Conservation (phyloP, 495 filamentous ascomycete genomes). For the Talaromyces thailandensis region DNA sequence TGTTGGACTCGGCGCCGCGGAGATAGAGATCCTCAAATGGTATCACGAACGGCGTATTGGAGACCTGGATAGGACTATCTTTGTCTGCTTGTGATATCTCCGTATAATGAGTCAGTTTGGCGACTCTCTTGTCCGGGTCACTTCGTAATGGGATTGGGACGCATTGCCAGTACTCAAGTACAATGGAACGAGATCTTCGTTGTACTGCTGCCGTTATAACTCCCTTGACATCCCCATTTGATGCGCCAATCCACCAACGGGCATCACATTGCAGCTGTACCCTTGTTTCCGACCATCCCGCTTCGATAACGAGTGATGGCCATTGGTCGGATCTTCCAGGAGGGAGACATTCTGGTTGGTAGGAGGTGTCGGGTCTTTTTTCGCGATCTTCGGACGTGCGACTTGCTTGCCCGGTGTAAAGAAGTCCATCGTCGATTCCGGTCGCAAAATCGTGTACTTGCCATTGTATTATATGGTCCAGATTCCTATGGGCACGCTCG, state of each 20-base stretch:
- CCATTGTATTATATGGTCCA: not conserved
- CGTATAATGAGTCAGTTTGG: not conserved
- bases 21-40: not conserved
- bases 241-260: slow-evolving; percentile 7
- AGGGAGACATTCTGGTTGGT: not conserved
- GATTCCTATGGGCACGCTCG: not conserved
- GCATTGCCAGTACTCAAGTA: not conserved
- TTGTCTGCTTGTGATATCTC: not conserved
- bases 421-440: not conserved
- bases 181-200: not conserved
- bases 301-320: slow-evolving; percentile 4
- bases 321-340: not conserved
- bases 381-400: not conserved
- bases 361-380: slow-evolving; percentile 2
- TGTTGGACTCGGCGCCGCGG: not conserved
- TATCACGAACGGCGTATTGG: not conserved
- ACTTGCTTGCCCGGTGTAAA: not conserved
- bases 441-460: not conserved
- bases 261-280: slow-evolving; percentile 5
- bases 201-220: not conserved
- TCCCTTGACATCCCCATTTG: slow-evolving; percentile 4
- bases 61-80: not conserved
- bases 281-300: not conserved
- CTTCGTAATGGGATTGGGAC: not conserved
- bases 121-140: not conserved